Base-by-base conservation (phyloP, 139 green algal species). In the Pseudopediastrum boryanum region DNA sequence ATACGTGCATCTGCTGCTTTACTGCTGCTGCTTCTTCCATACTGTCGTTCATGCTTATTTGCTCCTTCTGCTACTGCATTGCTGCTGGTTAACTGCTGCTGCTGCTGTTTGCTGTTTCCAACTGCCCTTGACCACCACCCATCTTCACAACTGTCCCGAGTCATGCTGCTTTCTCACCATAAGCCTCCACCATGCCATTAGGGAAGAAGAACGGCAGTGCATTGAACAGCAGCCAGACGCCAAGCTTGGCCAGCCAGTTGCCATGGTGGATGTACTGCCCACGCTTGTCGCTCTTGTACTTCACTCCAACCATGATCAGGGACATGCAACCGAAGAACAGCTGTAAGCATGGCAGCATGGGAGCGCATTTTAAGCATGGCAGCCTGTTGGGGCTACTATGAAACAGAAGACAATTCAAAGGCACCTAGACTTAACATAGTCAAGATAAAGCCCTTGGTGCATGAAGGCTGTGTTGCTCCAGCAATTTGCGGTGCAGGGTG, bases 301-400 rank as follows among this genome's bases (percentile, higher is more conserved):
- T 92, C 4, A 98, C 94, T 36, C 89, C 90, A 10, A 94, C 0
- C 85, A 98, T 79, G 21, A 86, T 64, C 42, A 92, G 41, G 0
- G 95, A 91, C 88, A 99, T 84, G 25, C 78, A 66, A 46, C 36
- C 82, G 74, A 99, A 99, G 78, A 98, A 96, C 23, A 94, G 61
- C 91, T 94, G 89, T 12, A 72, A 25, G 68, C 25, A 43, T 25
- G 31, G 44, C 33, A 19, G 61, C 0, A 35, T 44, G 74, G 29
- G n/a, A n/a, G n/a, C n/a, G n/a, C n/a, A n/a, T n/a, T n/a, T n/a
- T n/a, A n/a, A n/a, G n/a, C n/a, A n/a, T n/a, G n/a, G n/a, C n/a
- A n/a, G n/a, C n/a, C n/a, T n/a, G n/a, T n/a, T n/a, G n/a, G n/a
- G n/a, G n/a, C n/a, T n/a, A n/a, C n/a, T n/a, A n/a, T n/a, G n/a